phyloP scores from a whole-genome alignment of 2,329 filamentous ascomycete species.

The Tolypocladium inflatum region DNA sequence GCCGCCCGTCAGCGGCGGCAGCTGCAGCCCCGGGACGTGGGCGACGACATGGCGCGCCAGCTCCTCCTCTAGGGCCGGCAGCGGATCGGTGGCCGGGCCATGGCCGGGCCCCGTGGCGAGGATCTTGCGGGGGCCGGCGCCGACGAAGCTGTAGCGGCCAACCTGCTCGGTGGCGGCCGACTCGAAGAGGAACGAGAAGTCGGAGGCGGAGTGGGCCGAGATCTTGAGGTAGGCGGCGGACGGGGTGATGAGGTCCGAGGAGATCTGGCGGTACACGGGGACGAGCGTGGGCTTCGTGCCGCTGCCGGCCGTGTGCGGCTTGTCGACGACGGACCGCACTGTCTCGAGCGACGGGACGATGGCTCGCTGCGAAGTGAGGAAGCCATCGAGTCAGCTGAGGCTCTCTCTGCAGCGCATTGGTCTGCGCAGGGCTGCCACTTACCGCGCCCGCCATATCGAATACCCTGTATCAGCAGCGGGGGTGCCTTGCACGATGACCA shows the following conservation, averaged over 20 bases:
- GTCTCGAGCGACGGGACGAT: slow-evolving; percentile 37
- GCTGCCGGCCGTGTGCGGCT: slow-evolving; percentile 17
- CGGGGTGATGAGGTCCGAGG: slow-evolving; percentile 87
- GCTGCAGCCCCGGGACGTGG: slow-evolving; percentile 67
- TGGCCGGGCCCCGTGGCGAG: slow-evolving; percentile 82
- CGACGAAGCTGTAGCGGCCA: slow-evolving; percentile 91
- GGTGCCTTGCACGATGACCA: background rate
- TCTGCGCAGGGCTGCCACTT: slow-evolving; percentile 6
- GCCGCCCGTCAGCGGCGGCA: slow-evolving; percentile 83
- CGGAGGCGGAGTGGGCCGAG: slow-evolving; percentile 54
- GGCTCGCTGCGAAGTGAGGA: slow-evolving; percentile 19
- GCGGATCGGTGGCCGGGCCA: slow-evolving; percentile 74
- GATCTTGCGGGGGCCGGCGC: slow-evolving; percentile 69
- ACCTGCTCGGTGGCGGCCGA: slow-evolving; percentile 91
- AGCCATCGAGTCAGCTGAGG: slow-evolving; percentile 4
- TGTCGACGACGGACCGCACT: slow-evolving; percentile 32
- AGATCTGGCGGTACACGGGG: slow-evolving; percentile 73
- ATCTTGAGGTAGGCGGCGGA: slow-evolving; percentile 94
- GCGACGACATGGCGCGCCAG: slow-evolving; percentile 71
- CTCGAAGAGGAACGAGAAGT: slow-evolving; percentile 90
- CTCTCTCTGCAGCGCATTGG: background rate
- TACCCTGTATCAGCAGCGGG: background rate
- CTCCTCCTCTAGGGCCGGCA: slow-evolving; percentile 74
- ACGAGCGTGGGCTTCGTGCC: slow-evolving; percentile 56
- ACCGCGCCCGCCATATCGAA: slow-evolving; percentile 18